phyloP scores from a whole-genome alignment of 441 rosid genomes.

The Adansonia gregorii region DNA sequence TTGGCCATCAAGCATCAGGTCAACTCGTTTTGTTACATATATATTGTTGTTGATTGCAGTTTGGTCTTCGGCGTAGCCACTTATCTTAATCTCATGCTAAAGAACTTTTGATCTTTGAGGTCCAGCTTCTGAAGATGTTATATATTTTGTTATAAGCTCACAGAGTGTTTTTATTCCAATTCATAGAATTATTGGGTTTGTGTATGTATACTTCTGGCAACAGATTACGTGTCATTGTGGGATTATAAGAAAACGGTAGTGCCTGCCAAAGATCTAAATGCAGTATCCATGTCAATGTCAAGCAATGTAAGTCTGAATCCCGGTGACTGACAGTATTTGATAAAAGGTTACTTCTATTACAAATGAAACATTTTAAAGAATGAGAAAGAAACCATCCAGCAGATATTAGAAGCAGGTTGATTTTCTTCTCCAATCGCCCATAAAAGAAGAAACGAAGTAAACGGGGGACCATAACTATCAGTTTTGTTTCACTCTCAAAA shows the following conservation, averaged over 20 bases:
- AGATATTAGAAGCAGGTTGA: background rate
- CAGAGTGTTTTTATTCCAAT: background rate
- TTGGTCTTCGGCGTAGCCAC: constrained; percentile 90
- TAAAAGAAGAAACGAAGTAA: background rate
- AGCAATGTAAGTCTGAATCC: no score
- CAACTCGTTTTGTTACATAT: background rate
- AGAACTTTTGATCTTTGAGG: constrained; percentile 86
- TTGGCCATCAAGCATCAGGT: background rate
- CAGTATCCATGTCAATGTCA: background rate
- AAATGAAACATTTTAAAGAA: background rate
- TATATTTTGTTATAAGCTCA: constrained; percentile 26
- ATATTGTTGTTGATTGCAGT: constrained; percentile 49
- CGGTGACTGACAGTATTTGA: background rate
- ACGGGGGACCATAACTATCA: no score
- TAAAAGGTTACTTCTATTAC: background rate
- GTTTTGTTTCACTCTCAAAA: background rate
- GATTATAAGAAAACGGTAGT: background rate
- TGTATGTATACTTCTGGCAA: background rate
- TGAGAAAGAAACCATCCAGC: background rate
- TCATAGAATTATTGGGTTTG: background rate
- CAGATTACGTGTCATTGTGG: background rate
- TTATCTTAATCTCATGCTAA: constrained; percentile 56
- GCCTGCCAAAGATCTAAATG: background rate
- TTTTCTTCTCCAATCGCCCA: background rate
- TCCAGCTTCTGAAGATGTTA: constrained; percentile 77